Evolutionary conservation across 495 filamentous ascomycete species (phyloP).

Genomic region (Neurospora pannonica): DNA sequence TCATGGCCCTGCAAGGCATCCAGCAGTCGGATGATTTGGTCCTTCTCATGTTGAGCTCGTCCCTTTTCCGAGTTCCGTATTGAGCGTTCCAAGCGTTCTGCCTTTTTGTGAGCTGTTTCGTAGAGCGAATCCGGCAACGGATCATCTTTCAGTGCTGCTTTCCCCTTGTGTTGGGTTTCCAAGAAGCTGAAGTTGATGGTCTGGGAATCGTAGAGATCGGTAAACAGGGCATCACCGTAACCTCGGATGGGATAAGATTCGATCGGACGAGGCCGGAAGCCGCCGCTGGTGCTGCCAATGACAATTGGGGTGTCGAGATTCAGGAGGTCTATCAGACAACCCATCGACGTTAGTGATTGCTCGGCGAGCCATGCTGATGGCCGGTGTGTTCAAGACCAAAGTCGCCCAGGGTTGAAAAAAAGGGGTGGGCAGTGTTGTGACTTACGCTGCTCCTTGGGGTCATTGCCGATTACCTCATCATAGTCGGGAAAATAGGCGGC

Average conservation of each 20-base stretch:
- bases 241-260: constrained; percentile 31
- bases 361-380: constrained; percentile 28
- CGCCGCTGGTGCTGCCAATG: constrained; percentile 31
- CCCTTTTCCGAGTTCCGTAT: constrained; percentile 90
- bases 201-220: constrained; percentile 42
- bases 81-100: constrained; percentile 83
- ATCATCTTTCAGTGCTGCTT: constrained; percentile 40
- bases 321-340: constrained; percentile 39
- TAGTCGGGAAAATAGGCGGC: constrained; percentile 83
- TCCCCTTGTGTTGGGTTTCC: constrained; percentile 25
- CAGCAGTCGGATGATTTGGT: constrained; percentile 74
- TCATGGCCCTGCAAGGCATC: constrained; percentile 84
- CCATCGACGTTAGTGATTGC: constrained; percentile 25
- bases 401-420: not conserved
- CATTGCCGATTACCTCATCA: constrained; percentile 79
- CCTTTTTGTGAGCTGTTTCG: constrained; percentile 60
- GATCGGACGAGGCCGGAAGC: constrained; percentile 10
- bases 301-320: constrained; percentile 53
- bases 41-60: constrained; percentile 82
- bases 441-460: constrained; percentile 66
- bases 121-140: constrained; percentile 61
- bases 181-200: constrained; percentile 48
- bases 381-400: not conserved
- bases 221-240: constrained; percentile 37
- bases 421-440: constrained; percentile 10